Evolutionary conservation across 768 basidiomycete species (phyloP).

Genomic region (Tricholoma saponaceum): DNA sequence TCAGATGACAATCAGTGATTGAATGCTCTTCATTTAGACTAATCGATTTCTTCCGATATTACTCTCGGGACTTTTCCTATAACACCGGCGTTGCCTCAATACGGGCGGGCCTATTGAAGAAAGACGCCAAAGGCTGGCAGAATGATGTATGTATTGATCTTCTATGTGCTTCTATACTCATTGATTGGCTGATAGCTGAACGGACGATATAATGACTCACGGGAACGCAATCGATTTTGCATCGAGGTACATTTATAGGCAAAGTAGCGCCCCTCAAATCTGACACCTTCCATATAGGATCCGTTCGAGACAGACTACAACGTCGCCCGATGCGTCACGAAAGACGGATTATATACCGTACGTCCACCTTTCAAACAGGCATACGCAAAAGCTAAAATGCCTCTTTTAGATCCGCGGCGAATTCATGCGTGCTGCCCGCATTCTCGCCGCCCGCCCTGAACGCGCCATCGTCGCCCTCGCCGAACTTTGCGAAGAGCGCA

Average conservation of each 20-base stretch:
- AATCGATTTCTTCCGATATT: conserved; percentile 98
- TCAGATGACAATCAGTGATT: conserved; percentile 1
- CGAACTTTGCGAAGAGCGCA: conserved; percentile 89
- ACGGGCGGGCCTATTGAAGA: conserved; percentile 82
- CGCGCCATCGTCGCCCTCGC: conserved; percentile 80
- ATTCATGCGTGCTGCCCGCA: conserved; percentile 93
- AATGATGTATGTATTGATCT: conserved; percentile 63
- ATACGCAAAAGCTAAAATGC: conserved; percentile 7
- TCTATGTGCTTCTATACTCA: conserved; percentile 1
- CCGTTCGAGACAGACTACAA: conserved; percentile 97
- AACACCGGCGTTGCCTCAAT: conserved; percentile 91
- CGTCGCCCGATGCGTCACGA: conserved; percentile 93
- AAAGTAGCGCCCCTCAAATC: background rate
- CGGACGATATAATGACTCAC: conserved; percentile 58
- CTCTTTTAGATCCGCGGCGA: conserved; percentile 87
- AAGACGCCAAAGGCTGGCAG: conserved; percentile 93
- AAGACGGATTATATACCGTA: conserved; percentile 93
- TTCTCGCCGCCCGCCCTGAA: conserved; percentile 75
- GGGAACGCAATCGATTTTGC: conserved; percentile 93
- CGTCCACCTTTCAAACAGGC: conserved; percentile 17
- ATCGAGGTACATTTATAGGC: conserved; percentile 63
- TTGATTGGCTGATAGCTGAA: conserved; percentile 31
- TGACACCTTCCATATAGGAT: conserved; percentile 54
- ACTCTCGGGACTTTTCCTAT: conserved; percentile 89
- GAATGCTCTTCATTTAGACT: conserved; percentile 45